These are phyloP conservation scores for Mycena capillaripes DNA, from an alignment of 768 basidiomycete genomes.

Conservation along the genomic window DNA sequence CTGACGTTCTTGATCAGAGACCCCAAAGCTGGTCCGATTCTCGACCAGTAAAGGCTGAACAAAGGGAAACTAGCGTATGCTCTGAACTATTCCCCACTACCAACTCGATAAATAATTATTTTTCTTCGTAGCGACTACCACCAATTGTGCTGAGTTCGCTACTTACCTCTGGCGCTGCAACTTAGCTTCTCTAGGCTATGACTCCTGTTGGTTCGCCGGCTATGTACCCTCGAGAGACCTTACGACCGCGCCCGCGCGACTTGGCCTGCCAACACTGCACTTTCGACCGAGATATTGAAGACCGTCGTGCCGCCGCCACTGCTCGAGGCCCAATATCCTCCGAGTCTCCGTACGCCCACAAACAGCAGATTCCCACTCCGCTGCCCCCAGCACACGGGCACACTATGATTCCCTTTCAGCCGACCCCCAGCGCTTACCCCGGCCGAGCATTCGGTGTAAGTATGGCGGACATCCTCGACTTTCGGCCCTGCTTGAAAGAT, in stretches of 20 bases:
- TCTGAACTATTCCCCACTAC: not conserved
- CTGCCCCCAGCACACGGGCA: slow-evolving; percentile 36
- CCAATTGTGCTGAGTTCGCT: slow-evolving; percentile 21
- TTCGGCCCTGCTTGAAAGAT: slow-evolving; percentile 32
- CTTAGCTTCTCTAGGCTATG: slow-evolving; percentile 16
- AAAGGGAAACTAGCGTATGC: slow-evolving; percentile 22
- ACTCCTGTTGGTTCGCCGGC: slow-evolving; percentile 27
- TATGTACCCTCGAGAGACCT: slow-evolving; percentile 16
- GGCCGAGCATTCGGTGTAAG: slow-evolving; percentile 34
- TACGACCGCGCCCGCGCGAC: slow-evolving; percentile 9
- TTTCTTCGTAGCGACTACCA: slow-evolving; percentile 25
- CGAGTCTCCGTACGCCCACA: slow-evolving; percentile 20
- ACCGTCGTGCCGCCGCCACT: slow-evolving; percentile 14
- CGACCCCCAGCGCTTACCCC: slow-evolving; percentile 28
- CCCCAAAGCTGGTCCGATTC: slow-evolving; percentile 28
- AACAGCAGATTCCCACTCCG: slow-evolving; percentile 37
- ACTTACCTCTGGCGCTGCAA: not conserved
- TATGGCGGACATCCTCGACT: slow-evolving; percentile 38
- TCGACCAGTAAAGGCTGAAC: not conserved
- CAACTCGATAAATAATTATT: not conserved
- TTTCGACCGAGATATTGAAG: slow-evolving; percentile 27
- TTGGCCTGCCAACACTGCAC: slow-evolving; percentile 19
- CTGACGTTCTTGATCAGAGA: slow-evolving; percentile 14
- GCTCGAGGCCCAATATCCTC: not conserved
- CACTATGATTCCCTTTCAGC: slow-evolving; percentile 36